These are phyloP conservation scores for Calamus simplicifolius DNA, from an alignment of 176 grass and related monocot species.

Conservation along the genomic window DNA sequence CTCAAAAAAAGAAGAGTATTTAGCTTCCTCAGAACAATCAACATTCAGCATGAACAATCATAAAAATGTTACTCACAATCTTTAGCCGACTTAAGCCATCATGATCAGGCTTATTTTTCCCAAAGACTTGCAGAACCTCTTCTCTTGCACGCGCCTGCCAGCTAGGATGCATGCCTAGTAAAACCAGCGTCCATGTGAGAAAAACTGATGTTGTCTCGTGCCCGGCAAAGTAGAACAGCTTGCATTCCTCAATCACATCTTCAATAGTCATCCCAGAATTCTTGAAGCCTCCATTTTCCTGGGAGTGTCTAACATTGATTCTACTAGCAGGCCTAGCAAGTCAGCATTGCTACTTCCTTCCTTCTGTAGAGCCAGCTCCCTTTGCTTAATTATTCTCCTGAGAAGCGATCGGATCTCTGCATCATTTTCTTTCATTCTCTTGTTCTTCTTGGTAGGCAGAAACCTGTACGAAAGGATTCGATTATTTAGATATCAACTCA, in stretches of 20 bases:
- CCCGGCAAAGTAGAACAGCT: conserved; percentile 22
- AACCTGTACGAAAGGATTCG: background rate
- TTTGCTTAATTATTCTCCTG: conserved; percentile 26
- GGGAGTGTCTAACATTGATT: conserved; percentile 24
- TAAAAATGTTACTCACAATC: background rate
- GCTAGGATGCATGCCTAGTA: conserved; percentile 18
- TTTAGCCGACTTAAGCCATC: conserved; percentile 2
- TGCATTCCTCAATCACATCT: background rate
- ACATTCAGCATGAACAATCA: too few relatives aligned
- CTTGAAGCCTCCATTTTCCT: conserved; percentile 17
- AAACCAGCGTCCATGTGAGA: conserved; percentile 21
- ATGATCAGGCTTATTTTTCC: background rate
- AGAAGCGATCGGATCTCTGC: conserved; percentile 35
- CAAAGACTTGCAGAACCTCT: conserved; percentile 9
- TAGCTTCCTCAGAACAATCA: too few relatives aligned
- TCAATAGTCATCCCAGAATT: conserved; percentile 37
- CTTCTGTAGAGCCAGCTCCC: conserved; percentile 28
- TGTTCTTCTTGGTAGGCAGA: conserved; percentile 36
- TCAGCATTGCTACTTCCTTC: conserved; percentile 24
- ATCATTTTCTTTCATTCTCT: conserved; percentile 33
- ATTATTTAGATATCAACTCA: too few relatives aligned
- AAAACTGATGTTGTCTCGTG: conserved; percentile 20
- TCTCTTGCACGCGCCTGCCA: background rate
- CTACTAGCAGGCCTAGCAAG: conserved; percentile 38
- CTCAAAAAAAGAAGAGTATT: too few relatives aligned